Base-by-base conservation (phyloP, 805 yeast genomes). In the Saitoella complicata region DNA sequence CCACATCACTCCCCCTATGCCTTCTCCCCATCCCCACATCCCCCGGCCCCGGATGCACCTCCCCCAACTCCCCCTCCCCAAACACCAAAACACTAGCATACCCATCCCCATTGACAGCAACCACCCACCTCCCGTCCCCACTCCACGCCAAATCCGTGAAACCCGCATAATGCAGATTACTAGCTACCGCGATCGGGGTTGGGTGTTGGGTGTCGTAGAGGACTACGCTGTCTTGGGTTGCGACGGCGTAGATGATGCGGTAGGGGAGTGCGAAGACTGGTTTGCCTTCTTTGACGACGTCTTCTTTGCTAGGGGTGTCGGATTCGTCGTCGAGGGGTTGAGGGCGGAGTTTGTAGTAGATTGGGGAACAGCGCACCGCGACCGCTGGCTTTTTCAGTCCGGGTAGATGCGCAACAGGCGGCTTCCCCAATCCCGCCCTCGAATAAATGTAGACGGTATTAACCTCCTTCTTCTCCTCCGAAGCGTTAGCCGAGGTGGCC, bases 131-230 rank as follows among this genome's bases (percentile, higher is more conserved):
- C 0, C 97, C 98, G 59, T 83, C 86, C 4, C 64, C 61, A 21
- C 82, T 71, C 98, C 98, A 91, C 6, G 79, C 63, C 41, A 88
- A 56, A 58, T 91, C 98, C 0, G 98, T 87, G 33, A 91, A 70
- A 1, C 91, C 75, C 2, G 93, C 78, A 55, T 87, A 87, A 58
- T 91, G 98, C 42, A 91, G 66, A 54, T 85, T 85, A 0, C 82
- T 71, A 2, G 80, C 79, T 9, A 73, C 64, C 5, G 87, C 91
- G 21, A 91, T 55, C 2, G 96, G 94, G 45, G 69, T 60, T 30
- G 67, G 54, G 32, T 69, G 67, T 49, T 78, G 81, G 0, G 97
- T 88, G 52, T 85, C 94, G 61, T 83, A 91, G 1, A 91, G 63
- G 6, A 80, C 55, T 8, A 91, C 80, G 9, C 87, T 72, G 57